Evolutionary conservation across 257 asterid genomes (phyloP).

Genomic region (Nicotiana noctiflora): DNA sequence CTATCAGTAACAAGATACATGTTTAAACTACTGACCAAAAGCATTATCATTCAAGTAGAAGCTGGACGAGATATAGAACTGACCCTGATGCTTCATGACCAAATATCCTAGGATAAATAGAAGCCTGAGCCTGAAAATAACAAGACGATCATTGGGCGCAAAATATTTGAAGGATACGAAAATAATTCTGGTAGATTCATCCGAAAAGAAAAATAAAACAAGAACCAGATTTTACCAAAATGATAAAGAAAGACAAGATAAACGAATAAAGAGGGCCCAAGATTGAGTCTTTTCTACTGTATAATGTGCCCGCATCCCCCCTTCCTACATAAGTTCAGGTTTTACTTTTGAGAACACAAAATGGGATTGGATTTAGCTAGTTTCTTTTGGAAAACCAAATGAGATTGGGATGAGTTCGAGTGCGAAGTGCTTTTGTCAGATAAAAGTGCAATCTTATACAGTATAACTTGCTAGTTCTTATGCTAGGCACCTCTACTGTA

Average conservation of each 20-base stretch:
- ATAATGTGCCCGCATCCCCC: neutral
- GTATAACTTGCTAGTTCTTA: neutral
- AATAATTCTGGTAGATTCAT: neutral
- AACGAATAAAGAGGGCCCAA: neutral
- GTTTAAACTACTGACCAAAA: neutral
- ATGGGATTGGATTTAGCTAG: neutral
- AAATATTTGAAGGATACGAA: neutral
- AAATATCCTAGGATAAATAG: slow-evolving; percentile 72
- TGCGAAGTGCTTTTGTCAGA: neutral
- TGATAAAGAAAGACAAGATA: neutral
- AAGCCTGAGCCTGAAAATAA: slow-evolving; percentile 57
- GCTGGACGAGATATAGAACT: slow-evolving; percentile 20
- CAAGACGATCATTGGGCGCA: no score
- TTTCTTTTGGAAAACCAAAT: neutral
- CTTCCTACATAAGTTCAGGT: neutral
- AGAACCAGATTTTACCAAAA: neutral
- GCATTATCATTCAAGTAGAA: neutral
- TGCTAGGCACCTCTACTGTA: neutral
- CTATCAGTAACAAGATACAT: neutral
- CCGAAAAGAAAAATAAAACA: neutral
- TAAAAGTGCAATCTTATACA: neutral
- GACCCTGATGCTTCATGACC: slow-evolving; percentile 99
- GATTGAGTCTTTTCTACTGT: neutral
- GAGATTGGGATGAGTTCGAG: neutral
- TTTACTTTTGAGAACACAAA: neutral